phyloP scores from a whole-genome alignment of 78 protist species.

The Bodo saltans region DNA sequence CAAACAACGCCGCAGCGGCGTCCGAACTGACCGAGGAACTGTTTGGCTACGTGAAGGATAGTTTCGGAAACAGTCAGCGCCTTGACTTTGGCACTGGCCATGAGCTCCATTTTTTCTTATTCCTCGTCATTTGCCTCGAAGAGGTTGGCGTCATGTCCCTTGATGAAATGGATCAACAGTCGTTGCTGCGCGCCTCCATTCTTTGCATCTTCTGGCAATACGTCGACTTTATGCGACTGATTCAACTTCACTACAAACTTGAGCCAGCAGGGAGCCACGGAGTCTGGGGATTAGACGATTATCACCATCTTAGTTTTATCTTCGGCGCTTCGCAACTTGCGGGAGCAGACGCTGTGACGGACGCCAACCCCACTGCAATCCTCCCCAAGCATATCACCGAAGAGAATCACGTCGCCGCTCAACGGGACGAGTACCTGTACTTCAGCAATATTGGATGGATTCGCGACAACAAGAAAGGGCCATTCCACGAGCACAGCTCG shows the following conservation, averaged over 20 bases:
- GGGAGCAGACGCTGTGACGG: constrained; percentile 2
- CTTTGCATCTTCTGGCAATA: constrained; percentile 39
- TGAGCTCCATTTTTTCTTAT: constrained; percentile 62
- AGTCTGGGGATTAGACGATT: constrained; percentile 97
- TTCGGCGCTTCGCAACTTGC: constrained; percentile 89
- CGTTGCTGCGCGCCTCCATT: not conserved
- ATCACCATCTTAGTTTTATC: constrained; percentile 83
- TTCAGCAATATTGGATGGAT: constrained; percentile 20
- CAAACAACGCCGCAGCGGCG: not conserved
- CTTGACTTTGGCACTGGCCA: constrained; percentile 99
- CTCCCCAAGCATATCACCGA: not conserved
- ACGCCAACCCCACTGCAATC: not conserved
- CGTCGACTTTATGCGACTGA: constrained; percentile 53
- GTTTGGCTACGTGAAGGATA: constrained; percentile 53
- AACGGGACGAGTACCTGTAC: constrained; percentile 20
- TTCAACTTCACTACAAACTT: constrained; percentile 71
- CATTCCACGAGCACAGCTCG: constrained; percentile 46
- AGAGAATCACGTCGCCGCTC: not conserved
- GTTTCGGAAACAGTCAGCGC: constrained; percentile 82
- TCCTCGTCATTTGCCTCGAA: constrained; percentile 30
- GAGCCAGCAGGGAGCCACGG: constrained; percentile 98
- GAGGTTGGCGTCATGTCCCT: not conserved
- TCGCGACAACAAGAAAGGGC: constrained; percentile 22
- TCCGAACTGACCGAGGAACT: constrained; percentile 54
- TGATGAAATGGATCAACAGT: not conserved